Conservation (phyloP, 2,329 filamentous ascomycete genomes). For the Coniochaeta hoffmannii region DNA sequence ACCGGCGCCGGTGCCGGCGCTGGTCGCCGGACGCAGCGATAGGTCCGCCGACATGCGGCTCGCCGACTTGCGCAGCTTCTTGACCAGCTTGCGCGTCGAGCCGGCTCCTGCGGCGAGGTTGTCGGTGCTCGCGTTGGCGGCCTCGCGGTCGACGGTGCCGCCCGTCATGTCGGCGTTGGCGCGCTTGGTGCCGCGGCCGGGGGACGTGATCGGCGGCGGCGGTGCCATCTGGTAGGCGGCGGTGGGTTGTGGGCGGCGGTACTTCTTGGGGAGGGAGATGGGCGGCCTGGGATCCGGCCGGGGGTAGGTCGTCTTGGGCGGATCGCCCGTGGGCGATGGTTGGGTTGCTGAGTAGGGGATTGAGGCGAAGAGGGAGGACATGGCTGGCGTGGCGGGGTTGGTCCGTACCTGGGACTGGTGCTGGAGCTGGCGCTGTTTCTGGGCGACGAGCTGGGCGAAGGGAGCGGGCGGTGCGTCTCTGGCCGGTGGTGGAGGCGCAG, state of each 20-base stretch:
- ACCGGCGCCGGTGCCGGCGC: background rate
- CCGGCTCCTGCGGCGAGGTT: constrained; percentile 18
- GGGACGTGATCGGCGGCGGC: constrained; percentile 12
- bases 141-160: constrained; percentile 13
- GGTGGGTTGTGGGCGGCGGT: background rate
- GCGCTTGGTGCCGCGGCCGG: constrained; percentile 43
- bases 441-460: constrained; percentile 1
- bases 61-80: constrained; percentile 47
- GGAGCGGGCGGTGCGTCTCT: constrained; percentile 6
- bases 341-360: constrained; percentile 22
- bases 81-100: constrained; percentile 31
- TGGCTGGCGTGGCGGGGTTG: constrained; percentile 12
- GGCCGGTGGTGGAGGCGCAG: constrained; percentile 4
- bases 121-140: background rate
- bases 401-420: background rate
- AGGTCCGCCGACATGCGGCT: constrained; percentile 35
- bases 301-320: background rate
- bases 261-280: background rate
- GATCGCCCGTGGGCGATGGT: constrained; percentile 16
- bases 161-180: constrained; percentile 24
- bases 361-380: constrained; percentile 9
- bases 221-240: background rate
- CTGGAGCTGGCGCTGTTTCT: constrained; percentile 10
- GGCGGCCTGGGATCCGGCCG: background rate
- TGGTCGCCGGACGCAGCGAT: background rate